Evolutionary conservation across 2,329 filamentous ascomycete genomes (phyloP), one percentile per base, ranked within the genome.

Genomic region (Bipolaris victoriae): DNA sequence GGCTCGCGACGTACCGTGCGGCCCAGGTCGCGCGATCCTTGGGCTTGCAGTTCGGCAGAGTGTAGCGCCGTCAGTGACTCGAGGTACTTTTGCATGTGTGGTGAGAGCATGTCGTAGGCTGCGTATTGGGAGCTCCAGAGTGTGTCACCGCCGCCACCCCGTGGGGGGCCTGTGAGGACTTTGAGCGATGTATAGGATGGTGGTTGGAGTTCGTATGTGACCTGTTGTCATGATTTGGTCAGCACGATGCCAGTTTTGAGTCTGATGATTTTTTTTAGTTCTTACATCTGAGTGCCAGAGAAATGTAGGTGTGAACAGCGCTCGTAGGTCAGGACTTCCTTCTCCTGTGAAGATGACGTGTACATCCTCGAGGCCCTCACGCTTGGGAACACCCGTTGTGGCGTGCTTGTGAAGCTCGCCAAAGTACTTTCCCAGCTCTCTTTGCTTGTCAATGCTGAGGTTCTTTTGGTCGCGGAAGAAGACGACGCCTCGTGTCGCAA

Each of bases 61-160:
- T 86, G 83, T 0, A 84, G 64, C 0, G 84, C 85, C 0, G 82
- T 85, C 46, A 87, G 73, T n/a, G 78, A 76, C 63, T 85, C 83
- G 15, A 86, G 80, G 61, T 85, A 86, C 58, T 79, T 83, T 65
- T 86, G 84, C 81, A 86, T 85, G 31, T 77, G 73, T 0, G 79
- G 73, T 0, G 82, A 85, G 15, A 86, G 79, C 18, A 80, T 77
- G 61, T 86, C 84, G 60, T 86, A 87, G 31, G 83, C 81, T 6
- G 83, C 84, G 62, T 86, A 86, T 63, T 84, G 82, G 0, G 81
- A 84, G 1, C 83, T 81, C 83, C 83, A 86, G 39, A 85, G 78
- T 0, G 83, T 86, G 61, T 85, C 83, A 35, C 83, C 83, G 20
- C 84, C 84, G 10, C 81, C 84, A 24, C 84, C 84, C 6, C 78